Evolutionary conservation across 2,329 filamentous ascomycete species (phyloP), one percentile per base, ranked within the genome.

Genomic region (Trichoderma arundinaceum): DNA sequence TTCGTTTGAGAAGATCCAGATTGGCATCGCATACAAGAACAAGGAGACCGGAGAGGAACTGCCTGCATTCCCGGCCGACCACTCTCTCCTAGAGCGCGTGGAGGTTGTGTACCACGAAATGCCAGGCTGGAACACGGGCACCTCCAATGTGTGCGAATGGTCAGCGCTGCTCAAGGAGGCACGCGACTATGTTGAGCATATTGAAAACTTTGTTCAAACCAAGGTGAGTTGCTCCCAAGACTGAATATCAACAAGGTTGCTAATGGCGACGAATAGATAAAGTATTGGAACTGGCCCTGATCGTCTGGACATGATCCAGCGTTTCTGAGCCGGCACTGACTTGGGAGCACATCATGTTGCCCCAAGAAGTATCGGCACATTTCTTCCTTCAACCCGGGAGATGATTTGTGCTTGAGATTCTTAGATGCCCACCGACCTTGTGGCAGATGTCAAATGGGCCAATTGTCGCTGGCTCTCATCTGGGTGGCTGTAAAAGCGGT

Each of bases 91-190:
- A 15, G 83, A 84, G 28, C 79, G 81, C 59, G 82, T 86, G 61
- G 84, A 90, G 72, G 86, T 90, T 19, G 82, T 86, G 41, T 92
- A 92, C 77, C 82, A 87, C 72, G 89, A 87, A 58, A 76, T 93
- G 65, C 82, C 84, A 19, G 90, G 90, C 54, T 93, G 90, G 90
- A 82, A 90, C 72, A 82, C 80, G 72, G 79, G 83, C 41, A 92
- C 86, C 0, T 86, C 86, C 7, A 82, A 83, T 52, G 80, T 81
- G 58, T 86, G 83, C 74, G 82, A 78, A 67, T 61, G 7, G 12
- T n/a, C 15, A 7, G 38, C 7, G 2, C 48, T 52, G 15, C 35
- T 15, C 38, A 43, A 43, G 7, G 10, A 33, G 38, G 15, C 46
- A 7, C 46, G 22, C 22, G 19, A 43, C 12, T 32, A 33, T 22